Conservation (phyloP, 1,284 basidiomycete species). For the Stereum hirsutum region DNA sequence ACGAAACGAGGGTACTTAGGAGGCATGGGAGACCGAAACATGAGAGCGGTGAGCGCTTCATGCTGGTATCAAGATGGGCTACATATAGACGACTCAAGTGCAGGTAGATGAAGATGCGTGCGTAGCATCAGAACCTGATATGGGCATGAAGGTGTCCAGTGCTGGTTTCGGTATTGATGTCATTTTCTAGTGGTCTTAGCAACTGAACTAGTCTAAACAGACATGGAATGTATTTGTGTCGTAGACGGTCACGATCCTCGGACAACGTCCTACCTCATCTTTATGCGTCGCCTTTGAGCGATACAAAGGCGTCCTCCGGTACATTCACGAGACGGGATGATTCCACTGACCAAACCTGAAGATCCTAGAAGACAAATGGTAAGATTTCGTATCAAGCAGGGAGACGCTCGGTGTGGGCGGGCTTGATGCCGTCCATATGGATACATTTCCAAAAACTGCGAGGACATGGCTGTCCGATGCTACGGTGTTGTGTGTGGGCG, state of each 20-base stretch:
- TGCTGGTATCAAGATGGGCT: background rate
- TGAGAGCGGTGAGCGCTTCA: slow-evolving; percentile 51
- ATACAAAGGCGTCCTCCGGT: slow-evolving; percentile 81
- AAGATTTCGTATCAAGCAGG: slow-evolving; percentile 64
- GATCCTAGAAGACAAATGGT: slow-evolving; percentile 89
- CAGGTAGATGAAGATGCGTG: slow-evolving; percentile 50
- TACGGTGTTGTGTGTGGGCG: background rate
- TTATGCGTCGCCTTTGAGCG: slow-evolving; percentile 92
- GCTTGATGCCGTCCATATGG: slow-evolving; percentile 92
- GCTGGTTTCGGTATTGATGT: slow-evolving; percentile 95
- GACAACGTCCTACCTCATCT: slow-evolving; percentile 50
- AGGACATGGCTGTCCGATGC: slow-evolving; percentile 37
- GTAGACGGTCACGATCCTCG: slow-evolving; percentile 83
- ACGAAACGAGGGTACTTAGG: slow-evolving; percentile 67
- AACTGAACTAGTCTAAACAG: background rate
- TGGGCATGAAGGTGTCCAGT: slow-evolving; percentile 71
- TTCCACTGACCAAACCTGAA: slow-evolving; percentile 68
- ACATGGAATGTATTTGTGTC: slow-evolving; percentile 11
- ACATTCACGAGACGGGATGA: slow-evolving; percentile 73
- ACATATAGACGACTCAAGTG: slow-evolving; percentile 37
- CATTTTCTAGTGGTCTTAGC: slow-evolving; percentile 35
- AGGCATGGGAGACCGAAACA: slow-evolving; percentile 96
- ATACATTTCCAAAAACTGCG: slow-evolving; percentile 91
- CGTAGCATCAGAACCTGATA: slow-evolving; percentile 35
- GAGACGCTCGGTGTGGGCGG: slow-evolving; percentile 50